Evolutionary conservation across 108 stramenopile species (phyloP).

Genomic region (Cyclotella atomus): DNA sequence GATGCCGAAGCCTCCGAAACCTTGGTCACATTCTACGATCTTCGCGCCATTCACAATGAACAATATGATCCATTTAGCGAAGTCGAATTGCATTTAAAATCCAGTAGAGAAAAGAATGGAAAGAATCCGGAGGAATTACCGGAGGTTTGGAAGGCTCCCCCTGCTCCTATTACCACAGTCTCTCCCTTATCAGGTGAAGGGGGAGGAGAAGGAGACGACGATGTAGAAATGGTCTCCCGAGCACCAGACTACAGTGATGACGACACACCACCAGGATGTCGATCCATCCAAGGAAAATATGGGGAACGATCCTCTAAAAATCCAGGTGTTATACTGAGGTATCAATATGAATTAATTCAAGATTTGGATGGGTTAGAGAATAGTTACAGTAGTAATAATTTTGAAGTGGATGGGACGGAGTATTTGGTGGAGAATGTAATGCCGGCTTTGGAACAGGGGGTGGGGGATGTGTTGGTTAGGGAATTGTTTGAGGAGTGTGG

Average conservation of each 20-base stretch:
- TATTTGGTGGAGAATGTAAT: constrained; percentile 17
- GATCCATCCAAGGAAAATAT: constrained; percentile 8
- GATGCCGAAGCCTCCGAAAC: too few relatives aligned
- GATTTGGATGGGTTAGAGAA: neutral
- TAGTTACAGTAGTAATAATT: constrained; percentile 1
- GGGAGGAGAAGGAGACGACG: constrained; percentile 8
- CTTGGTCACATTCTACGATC: neutral
- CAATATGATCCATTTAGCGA: neutral
- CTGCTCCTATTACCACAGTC: neutral
- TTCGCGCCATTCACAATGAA: neutral
- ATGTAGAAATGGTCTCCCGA: neutral
- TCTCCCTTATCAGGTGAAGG: neutral
- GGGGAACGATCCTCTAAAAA: constrained; percentile 2
- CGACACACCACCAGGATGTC: neutral
- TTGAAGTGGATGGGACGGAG: constrained; percentile 2
- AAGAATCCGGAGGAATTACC: constrained; percentile 16
- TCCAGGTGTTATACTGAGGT: constrained; percentile 20
- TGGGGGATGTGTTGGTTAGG: constrained; percentile 8
- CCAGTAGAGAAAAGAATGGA: constrained; percentile 1
- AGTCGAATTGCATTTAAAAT: constrained; percentile 2
- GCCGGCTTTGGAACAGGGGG: constrained; percentile 23
- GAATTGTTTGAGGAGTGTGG: constrained; percentile 31
- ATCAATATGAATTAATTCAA: constrained; percentile 32
- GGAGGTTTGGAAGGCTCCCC: constrained; percentile 8
- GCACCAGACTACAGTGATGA: neutral